Evolutionary conservation across 805 yeast genomes (phyloP), one percentile per base, ranked within the genome.

Genomic region (Hanseniaspora hatyaiensis): DNA sequence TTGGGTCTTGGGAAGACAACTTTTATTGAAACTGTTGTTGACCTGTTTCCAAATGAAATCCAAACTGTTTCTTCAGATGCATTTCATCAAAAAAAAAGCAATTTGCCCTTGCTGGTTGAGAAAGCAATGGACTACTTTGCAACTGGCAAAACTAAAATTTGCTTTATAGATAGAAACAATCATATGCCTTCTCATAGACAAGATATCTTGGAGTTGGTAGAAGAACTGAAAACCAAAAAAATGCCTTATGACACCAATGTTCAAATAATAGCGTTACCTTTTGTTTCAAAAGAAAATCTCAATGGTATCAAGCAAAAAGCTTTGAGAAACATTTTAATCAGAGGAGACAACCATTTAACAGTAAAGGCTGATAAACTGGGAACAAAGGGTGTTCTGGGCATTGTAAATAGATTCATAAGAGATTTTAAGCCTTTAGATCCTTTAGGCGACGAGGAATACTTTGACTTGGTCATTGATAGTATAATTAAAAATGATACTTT

Each of bases 1-100:
- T 74, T 89, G 45, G 97, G 97, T 0, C 85, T 96, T 62, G 98
- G 98, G 6, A 92, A 92, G 59, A 87, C 96, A 0, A 86, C 96
- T 0, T 74, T 83, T 0, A 75, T 83, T 5, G 59, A 75, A 30
- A 78, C 88, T 0, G 65, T 92, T 34, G 52, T 57, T 0, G 57
- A 68, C 8, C 60, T 88, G 8, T 78, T 68, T 48, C 78, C 80
- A 0, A 54, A 58, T 1, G 58, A 65, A 0, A 81, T 94, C 9
- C n/a, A 40, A 13, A 80, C 80, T 74, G 0, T 82, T 80, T 55
- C 68, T 83, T 9, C 95, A 86, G 60, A 92, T 86, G 63, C 97
- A 89, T 63, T 75, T 83, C 53, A 67, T 83, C 20, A 68, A 68
- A 18, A 62, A 68, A 0, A 66, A 64, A 50, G 34, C 26, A 68